phyloP scores from a whole-genome alignment of 805 yeast species.

The Ogataea henricii region DNA sequence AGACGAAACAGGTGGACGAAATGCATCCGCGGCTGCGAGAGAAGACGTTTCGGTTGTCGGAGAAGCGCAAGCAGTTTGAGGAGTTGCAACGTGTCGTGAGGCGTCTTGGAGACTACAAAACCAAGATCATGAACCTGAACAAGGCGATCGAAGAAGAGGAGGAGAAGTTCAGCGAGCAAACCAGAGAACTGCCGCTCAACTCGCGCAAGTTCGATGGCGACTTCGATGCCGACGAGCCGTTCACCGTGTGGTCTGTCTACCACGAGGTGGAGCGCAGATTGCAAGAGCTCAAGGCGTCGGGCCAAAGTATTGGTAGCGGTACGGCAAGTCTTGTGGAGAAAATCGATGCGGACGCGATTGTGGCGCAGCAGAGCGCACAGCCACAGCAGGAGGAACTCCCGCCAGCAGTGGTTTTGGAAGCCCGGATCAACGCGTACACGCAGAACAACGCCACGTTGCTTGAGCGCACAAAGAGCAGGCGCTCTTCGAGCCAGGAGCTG shows the following conservation, averaged over 20 bases:
- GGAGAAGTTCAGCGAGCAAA: constrained; percentile 47
- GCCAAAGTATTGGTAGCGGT: neutral
- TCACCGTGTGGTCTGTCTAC: constrained; percentile 63
- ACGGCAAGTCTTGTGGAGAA: constrained; percentile 12
- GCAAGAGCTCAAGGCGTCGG: constrained; percentile 25
- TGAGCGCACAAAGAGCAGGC: constrained; percentile 52
- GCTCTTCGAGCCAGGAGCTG: constrained; percentile 53
- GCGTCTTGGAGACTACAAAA: constrained; percentile 50
- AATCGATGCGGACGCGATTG: constrained; percentile 13
- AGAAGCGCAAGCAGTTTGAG: constrained; percentile 51
- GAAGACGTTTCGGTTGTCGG: constrained; percentile 53
- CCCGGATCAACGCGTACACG: constrained; percentile 79
- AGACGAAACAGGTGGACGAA: constrained; percentile 52
- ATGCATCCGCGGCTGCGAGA: constrained; percentile 59
- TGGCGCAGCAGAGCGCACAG: constrained; percentile 11
- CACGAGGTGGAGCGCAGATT: constrained; percentile 49
- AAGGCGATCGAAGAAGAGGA: constrained; percentile 68
- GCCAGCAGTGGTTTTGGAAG: constrained; percentile 56
- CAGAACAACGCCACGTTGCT: constrained; percentile 63
- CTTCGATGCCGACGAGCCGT: constrained; percentile 92
- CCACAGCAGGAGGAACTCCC: constrained; percentile 41
- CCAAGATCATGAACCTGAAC: constrained; percentile 57
- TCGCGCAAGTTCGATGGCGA: constrained; percentile 51
- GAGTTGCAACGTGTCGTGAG: constrained; percentile 48
- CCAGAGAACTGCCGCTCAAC: constrained; percentile 33